These are phyloP conservation scores for Solanum gandarillasii DNA, from an alignment of 257 asterid genomes.

Conservation along the genomic window DNA sequence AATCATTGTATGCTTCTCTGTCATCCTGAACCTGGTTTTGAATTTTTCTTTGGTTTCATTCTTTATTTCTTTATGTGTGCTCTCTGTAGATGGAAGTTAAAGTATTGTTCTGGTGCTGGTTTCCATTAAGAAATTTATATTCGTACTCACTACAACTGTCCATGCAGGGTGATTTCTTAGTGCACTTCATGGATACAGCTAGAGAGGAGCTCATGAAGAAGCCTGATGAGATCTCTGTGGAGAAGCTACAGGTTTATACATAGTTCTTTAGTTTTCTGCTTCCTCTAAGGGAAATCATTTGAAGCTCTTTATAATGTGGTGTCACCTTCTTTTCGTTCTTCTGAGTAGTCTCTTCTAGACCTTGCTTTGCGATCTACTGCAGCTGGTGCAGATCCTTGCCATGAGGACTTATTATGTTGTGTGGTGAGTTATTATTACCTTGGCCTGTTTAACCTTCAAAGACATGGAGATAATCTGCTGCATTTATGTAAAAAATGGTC, in stretches of 20 bases:
- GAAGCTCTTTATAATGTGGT: neutral
- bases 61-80: neutral
- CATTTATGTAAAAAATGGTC: neutral
- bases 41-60: constrained; percentile 1
- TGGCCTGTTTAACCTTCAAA: neutral
- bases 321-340: neutral
- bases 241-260: constrained; percentile 77
- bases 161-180: constrained; percentile 94
- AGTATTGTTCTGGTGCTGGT: neutral
- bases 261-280: neutral
- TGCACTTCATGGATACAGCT: constrained; percentile 97
- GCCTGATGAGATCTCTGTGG: constrained; percentile 87
- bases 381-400: constrained; percentile 91
- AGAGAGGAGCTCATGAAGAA: constrained; percentile 84
- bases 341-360: constrained; percentile 82
- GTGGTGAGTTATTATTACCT: constrained; percentile 58
- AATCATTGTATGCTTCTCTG: neutral
- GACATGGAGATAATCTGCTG: neutral
- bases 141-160: constrained; percentile 2
- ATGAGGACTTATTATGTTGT: constrained; percentile 90
- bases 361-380: constrained; percentile 94
- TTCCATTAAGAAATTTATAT: constrained; percentile 2
- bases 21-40: neutral
- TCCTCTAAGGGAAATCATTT: neutral
- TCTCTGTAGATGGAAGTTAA: neutral